Evolutionary conservation across 371 early-diverging fungal genomes (phyloP), one percentile per base, ranked within the genome.

Genomic region (Mortierella polycephala): DNA sequence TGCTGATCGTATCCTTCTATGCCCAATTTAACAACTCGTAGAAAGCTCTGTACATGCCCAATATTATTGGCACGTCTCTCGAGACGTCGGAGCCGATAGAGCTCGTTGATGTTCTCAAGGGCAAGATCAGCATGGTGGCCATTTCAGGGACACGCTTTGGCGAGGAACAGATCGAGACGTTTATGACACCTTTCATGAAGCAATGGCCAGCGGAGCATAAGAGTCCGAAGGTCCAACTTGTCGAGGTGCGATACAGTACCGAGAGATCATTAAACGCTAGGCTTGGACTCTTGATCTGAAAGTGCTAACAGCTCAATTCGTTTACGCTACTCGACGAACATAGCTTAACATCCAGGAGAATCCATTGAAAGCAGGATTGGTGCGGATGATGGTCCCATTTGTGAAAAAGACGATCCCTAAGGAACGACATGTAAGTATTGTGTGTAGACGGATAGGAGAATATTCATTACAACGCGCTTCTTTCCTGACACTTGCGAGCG

Each of bases 131-230:
- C 13, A 74, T 95, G 16, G 89, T 95, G 70, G 83, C 88, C 2
- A 89, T 93, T 71, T 85, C 87, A 16, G 91, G 91, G 70, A 89
- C 90, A 12, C 87, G 87, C 45, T 91, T 89, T 69, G 95, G 93
- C 11, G 94, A 93, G 83, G 90, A 77, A 39, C 79, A 77, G 13
- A 64, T 65, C 44, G 72, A 77, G 56, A 72, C 79, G 6, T 77
- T 64, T 12, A 72, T 68, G 68, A 65, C 40, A 8, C 79, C 79
- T 8, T 77, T 77, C 55, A n/a, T 85, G 60, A 67, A 62, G 60
- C 18, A 37, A 14, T 74, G 61, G 77, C 69, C 68, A 2, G 40
- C 60, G 44, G 41, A 44, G 18, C 21, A 13, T 16, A 57, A 39
- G 16, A 58, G 30, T 42, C 60, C 62, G 0, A 66, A 69, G 41